Evolutionary conservation across 257 asterid species (phyloP), one percentile per base, ranked within the genome.

Genomic region (Solanum okadae): DNA sequence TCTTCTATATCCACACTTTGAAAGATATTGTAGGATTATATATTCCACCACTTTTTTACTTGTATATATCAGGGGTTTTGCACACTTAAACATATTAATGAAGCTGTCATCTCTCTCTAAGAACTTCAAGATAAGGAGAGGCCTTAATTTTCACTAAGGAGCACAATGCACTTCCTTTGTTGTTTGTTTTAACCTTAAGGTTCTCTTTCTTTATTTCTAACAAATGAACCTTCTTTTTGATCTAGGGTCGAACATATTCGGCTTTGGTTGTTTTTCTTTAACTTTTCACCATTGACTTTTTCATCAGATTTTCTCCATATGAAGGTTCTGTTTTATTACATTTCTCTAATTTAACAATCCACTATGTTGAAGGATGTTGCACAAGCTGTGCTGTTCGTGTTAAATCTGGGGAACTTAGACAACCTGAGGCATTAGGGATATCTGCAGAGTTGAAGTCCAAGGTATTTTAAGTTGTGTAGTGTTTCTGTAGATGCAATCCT

Each of bases 341-440:
- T 85, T 34, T 63, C 31, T 25, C 86, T 81, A n/a, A 88, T 15
- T 18, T 42, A 81, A 56, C 44, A 90, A 84, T 73, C 44, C 81
- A 71, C 68, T 75, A 23, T 91, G 84, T 76, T 85, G 89, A 94
- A 97, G 99, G 99, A 72, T 97, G 99, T 82, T 97, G 99, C 89
- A 96, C 99, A 56, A 96, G 98, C 89, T 96, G 99, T 89, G 99
- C 98, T 10, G 99, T 97, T 40, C 98, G 98, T 89, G 94, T 96
- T 61, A 97, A 94, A 93, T 94, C 98, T 73, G 99, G 98, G 87
- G 87, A 96, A 90, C 92, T 97, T 85, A 94, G 95, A 91, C 99
- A 97, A 91, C 98, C 98, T 52, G 98, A 96, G 92, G 98, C 98
- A 86, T 90, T 97, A 59, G 99, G 98, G 73, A 97, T 97, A 90